Evolutionary conservation across 257 asterid species (phyloP).

Genomic region (Forsythia suspensa): DNA sequence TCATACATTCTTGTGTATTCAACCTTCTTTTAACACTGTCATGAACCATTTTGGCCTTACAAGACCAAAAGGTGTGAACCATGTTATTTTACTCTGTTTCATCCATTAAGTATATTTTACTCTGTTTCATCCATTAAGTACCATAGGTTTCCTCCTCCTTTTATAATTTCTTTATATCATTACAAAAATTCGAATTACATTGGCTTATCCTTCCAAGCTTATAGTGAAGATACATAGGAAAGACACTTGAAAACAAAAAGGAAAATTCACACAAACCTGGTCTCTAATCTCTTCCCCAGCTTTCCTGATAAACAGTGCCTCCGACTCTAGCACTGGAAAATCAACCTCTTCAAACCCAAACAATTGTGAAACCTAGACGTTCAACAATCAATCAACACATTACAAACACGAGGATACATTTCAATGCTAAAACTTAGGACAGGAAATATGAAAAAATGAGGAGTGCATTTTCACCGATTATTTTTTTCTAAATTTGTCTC

Average conservation of each 20-base stretch:
- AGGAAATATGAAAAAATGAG: not conserved
- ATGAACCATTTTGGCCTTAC: not conserved
- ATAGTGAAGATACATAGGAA: not conserved
- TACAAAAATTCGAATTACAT: not conserved
- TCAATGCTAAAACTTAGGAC: not conserved
- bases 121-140: not conserved
- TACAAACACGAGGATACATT: not conserved
- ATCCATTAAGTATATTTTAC: not conserved
- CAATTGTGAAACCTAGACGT: constrained; percentile 61
- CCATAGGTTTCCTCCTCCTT: not conserved
- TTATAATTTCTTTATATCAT: not conserved
- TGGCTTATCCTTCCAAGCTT: not conserved
- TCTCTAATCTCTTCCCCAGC: constrained; percentile 98
- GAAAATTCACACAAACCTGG: constrained; percentile 55
- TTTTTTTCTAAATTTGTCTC: no score
- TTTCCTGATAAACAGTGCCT: constrained; percentile 85
- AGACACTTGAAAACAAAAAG: not conserved
- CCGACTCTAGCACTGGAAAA: constrained; percentile 93
- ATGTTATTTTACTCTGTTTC: not conserved
- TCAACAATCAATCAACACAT: constrained; percentile 8
- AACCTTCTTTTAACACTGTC: not conserved
- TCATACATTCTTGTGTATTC: not conserved
- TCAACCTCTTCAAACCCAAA: constrained; percentile 95
- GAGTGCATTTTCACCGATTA: not conserved
- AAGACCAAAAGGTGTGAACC: not conserved